A percentile compares a stretch with the other conserved stretches of the same genome.
These are phyloP conservation scores for Talaromyces sp. DNA, from an alignment of 2,329 filamentous ascomycete species.

Conservation along the genomic window DNA sequence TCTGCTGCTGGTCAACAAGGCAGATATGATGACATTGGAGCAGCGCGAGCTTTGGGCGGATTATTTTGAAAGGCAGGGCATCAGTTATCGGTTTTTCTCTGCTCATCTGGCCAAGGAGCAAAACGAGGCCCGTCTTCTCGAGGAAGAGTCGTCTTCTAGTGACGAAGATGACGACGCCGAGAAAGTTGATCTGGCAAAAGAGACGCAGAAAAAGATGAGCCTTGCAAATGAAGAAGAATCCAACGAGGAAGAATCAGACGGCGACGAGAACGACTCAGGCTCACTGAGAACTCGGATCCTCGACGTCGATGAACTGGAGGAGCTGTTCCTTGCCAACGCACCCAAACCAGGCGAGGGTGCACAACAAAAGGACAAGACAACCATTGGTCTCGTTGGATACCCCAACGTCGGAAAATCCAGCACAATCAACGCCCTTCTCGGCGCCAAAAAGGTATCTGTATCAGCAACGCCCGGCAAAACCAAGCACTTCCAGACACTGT, in stretches of 20 bases:
- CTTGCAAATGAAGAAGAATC: conserved; percentile 31
- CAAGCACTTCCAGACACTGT: conserved; percentile 98
- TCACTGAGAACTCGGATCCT: conserved; percentile 67
- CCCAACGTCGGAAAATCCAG: conserved; percentile 99
- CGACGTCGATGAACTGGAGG: conserved; percentile 87
- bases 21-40: conserved; percentile 91
- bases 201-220: conserved; percentile 43
- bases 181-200: conserved; percentile 44
- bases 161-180: conserved; percentile 29
- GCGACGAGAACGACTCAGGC: conserved; percentile 20
- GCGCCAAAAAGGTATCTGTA: conserved; percentile 96
- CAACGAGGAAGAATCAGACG: conserved; percentile 24
- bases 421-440: conserved; percentile 98
- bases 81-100: conserved; percentile 95
- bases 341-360: conserved; percentile 48
- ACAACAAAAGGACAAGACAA: conserved; percentile 60
- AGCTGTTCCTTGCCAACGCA: conserved; percentile 75
- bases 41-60: conserved; percentile 82
- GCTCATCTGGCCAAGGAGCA: conserved; percentile 84
- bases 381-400: conserved; percentile 93
- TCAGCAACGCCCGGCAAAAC: conserved; percentile 97
- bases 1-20: conserved; percentile 92
- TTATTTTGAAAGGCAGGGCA: conserved; percentile 74
- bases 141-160: conserved; percentile 31
- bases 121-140: conserved; percentile 66